Evolutionary conservation across 2,329 filamentous ascomycete species (phyloP), one percentile per base, ranked within the genome.

Genomic region (Chaetoscypha palmicola): DNA sequence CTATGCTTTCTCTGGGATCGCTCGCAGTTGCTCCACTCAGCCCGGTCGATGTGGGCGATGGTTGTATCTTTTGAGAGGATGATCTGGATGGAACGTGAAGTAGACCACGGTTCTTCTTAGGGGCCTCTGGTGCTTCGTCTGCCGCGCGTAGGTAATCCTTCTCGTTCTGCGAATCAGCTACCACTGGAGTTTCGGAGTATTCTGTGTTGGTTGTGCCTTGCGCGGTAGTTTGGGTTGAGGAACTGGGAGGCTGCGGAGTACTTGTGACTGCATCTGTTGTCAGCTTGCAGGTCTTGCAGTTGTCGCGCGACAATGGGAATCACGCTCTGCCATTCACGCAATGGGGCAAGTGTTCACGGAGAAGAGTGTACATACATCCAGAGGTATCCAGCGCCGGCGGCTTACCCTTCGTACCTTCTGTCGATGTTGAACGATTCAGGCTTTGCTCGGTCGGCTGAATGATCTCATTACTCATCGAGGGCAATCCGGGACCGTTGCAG

Each of bases 21-120:
- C 68, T 73, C 44, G 71, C 72, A 41, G 77, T 79, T 36, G 69
- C 72, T 56, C 77, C 77, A 63, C 74, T 80, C 50, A 81, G 63
- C 38, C 73, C 77, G 32, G 77, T 78, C 34, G 74, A 69, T 44
- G 76, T 76, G 43, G 76, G 71, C 34, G 76, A 79, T 49, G 74
- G 68, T 60, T 81, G 74, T 58, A 74, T 69, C 61, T 72, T 74
- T 51, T 75, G 76, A 24, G 77, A 81, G 33, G 78, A 81, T 36
- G 77, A 78, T 64, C 76, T 71, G 33, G 77, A 80, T 12, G 77
- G 76, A 31, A 80, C 73, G 63, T 74, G 69, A 31, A 82, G 67
- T 32, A 76, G 68, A 26, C 69, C 65, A 39, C 71, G 70, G 46
- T 68, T 69, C 59, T 73, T 76, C 48, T 56, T 54, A 14, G 54